These are phyloP conservation scores for Gyrodon lividus DNA, from an alignment of 768 basidiomycete genomes.

Conservation along the genomic window DNA sequence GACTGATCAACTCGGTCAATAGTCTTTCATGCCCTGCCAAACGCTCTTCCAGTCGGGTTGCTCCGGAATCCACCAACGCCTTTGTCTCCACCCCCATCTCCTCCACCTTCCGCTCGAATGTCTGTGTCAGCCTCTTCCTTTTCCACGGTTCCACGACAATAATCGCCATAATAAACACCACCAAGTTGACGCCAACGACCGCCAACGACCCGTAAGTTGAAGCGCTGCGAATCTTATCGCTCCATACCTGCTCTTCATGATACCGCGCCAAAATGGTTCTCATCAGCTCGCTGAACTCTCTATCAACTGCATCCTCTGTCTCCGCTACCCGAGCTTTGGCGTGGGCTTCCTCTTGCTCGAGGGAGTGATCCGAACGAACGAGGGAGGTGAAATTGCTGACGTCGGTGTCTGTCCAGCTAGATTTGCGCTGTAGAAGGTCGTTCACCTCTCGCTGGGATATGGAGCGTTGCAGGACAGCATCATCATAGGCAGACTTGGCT, in stretches of 20 bases:
- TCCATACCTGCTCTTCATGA: conserved; percentile 99
- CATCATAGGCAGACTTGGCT: conserved; percentile 75
- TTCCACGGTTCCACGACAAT: conserved; percentile 97
- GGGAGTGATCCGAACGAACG: conserved; percentile 85
- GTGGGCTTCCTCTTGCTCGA: conserved; percentile 73
- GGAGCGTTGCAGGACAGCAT: conserved; percentile 76
- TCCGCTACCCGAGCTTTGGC: conserved; percentile 67
- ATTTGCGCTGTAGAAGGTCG: conserved; percentile 91
- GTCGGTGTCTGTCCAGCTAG: conserved; percentile 87
- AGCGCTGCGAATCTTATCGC: conserved; percentile 94
- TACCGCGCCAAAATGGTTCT: conserved; percentile 86
- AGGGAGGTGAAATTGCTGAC: conserved; percentile 86
- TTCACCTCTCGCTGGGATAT: conserved; percentile 94
- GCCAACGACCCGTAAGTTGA: conserved; percentile 91
- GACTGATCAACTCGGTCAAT: conserved; percentile 29
- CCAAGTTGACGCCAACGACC: conserved; percentile 82
- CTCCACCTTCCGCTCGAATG: conserved; percentile 81
- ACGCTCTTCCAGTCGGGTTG: conserved; percentile 46
- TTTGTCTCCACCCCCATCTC: conserved; percentile 48
- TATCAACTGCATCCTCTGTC: conserved; percentile 79
- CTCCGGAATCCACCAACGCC: conserved; percentile 45
- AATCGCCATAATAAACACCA: conserved; percentile 89
- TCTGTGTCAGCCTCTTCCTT: conserved; percentile 77
- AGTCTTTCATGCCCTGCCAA: conserved; percentile 47
- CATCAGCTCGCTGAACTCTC: conserved; percentile 86